These are phyloP conservation scores for Xylaria sp. DNA, from an alignment of 495 filamentous ascomycete species.

Conservation along the genomic window DNA sequence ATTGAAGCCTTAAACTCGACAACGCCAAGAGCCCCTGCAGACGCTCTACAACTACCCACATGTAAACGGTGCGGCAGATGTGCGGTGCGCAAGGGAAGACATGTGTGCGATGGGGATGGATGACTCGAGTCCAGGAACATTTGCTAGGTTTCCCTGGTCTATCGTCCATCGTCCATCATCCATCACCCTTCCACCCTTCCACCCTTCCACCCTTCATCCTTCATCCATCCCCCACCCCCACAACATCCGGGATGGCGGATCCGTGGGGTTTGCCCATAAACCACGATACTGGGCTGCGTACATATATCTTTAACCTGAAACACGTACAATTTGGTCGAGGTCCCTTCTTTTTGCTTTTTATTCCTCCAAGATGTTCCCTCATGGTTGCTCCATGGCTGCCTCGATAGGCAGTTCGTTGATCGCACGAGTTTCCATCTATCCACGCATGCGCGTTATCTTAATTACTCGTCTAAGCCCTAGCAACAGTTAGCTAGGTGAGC, in stretches of 20 bases:
- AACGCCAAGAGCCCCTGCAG: background rate
- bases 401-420: background rate
- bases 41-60: background rate
- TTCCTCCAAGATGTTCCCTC: background rate
- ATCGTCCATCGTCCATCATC: no score
- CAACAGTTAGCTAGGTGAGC: background rate
- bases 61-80: conserved; percentile 7
- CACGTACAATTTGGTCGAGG: background rate
- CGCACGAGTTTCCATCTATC: background rate
- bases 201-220: no score
- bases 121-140: conserved; percentile 1
- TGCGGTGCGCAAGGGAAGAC: background rate
- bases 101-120: conserved; percentile 18
- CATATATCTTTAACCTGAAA: background rate
- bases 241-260: conserved; percentile 11
- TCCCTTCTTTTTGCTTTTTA: conserved; percentile 4
- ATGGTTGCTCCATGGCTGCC: background rate
- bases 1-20: no score
- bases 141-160: conserved; percentile 12
- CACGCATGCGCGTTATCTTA: background rate
- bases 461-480: background rate
- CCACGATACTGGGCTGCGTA: background rate
- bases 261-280: conserved; percentile 16
- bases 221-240: conserved; percentile 18
- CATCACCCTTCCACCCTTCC: no score